Evolutionary conservation across 768 basidiomycete genomes (phyloP).

Genomic region (Leccinum imitatum): DNA sequence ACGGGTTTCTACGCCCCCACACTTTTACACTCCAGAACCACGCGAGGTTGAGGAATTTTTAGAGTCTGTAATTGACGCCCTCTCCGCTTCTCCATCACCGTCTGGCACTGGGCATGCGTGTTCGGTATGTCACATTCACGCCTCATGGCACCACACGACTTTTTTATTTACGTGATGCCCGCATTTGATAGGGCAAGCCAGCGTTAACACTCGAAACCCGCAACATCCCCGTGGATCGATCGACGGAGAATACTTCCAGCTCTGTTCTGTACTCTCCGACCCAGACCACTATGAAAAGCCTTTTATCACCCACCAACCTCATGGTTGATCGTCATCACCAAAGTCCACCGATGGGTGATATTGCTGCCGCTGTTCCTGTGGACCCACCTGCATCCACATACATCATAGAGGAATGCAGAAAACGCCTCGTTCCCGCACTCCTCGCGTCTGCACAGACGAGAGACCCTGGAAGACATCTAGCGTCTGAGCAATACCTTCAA

Average conservation of each 20-base stretch:
- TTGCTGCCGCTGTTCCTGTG: slow-evolving; percentile 1
- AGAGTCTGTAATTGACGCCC: slow-evolving; percentile 25
- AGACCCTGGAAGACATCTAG: slow-evolving; percentile 13
- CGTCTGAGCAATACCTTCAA: slow-evolving; percentile 20
- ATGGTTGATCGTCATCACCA: slow-evolving; percentile 5
- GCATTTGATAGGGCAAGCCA: slow-evolving; percentile 7
- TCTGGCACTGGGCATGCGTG: slow-evolving; percentile 1
- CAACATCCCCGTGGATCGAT: slow-evolving; percentile 9
- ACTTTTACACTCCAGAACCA: slow-evolving; percentile 20
- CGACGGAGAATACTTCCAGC: slow-evolving; percentile 3
- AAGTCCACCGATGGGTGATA: slow-evolving; percentile 9
- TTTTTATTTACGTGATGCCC: slow-evolving; percentile 7
- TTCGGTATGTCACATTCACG: slow-evolving; percentile 20
- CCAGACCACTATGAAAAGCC: slow-evolving; percentile 11
- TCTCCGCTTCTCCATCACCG: background rate
- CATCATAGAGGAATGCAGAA: slow-evolving; percentile 28
- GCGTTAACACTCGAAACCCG: slow-evolving; percentile 16
- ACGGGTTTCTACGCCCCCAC: slow-evolving; percentile 8
- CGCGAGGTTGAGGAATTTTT: slow-evolving; percentile 27
- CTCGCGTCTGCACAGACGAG: slow-evolving; percentile 17
- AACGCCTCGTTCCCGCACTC: slow-evolving; percentile 26
- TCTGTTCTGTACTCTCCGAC: slow-evolving; percentile 12
- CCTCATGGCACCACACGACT: slow-evolving; percentile 5
- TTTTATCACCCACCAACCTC: slow-evolving; percentile 1
- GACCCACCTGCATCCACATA: slow-evolving; percentile 6